Conservation (phyloP, 306 rosid species). For the Alnus glutinosa region DNA sequence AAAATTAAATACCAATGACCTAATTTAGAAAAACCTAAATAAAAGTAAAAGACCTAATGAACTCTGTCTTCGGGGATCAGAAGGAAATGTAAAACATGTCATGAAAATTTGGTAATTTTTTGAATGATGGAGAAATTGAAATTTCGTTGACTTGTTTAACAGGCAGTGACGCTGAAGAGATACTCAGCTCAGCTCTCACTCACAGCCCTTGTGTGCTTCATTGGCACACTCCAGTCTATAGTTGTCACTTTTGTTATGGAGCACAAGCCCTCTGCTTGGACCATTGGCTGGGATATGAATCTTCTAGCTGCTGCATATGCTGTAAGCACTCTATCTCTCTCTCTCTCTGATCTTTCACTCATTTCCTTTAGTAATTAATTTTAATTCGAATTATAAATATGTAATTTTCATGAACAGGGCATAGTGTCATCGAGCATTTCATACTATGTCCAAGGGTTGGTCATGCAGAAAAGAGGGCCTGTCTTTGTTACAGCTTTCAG, state of each 20-base stretch:
- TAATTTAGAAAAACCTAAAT: too few species aligned
- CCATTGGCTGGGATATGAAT: constrained; percentile 88
- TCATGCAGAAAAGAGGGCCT: constrained; percentile 83
- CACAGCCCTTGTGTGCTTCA: constrained; percentile 72
- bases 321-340: constrained; percentile 36
- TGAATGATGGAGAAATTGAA: neutral
- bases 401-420: constrained; percentile 55
- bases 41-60: too few species aligned
- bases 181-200: constrained; percentile 90
- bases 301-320: constrained; percentile 93
- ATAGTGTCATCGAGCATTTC: constrained; percentile 67
- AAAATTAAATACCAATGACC: too few species aligned
- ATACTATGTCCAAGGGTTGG: constrained; percentile 80
- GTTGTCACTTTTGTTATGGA: constrained; percentile 76
- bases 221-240: constrained; percentile 78
- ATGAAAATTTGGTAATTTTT: neutral
- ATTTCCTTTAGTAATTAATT: neutral
- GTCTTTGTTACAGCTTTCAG: constrained; percentile 96
- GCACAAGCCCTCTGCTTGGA: constrained; percentile 65
- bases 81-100: neutral
- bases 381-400: neutral
- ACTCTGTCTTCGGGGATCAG: too few species aligned
- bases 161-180: constrained; percentile 64
- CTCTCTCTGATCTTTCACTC: neutral
- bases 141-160: constrained; percentile 16